Evolutionary conservation across 2,329 filamentous ascomycete genomes (phyloP).

Genomic region (Ascochyta fabae): DNA sequence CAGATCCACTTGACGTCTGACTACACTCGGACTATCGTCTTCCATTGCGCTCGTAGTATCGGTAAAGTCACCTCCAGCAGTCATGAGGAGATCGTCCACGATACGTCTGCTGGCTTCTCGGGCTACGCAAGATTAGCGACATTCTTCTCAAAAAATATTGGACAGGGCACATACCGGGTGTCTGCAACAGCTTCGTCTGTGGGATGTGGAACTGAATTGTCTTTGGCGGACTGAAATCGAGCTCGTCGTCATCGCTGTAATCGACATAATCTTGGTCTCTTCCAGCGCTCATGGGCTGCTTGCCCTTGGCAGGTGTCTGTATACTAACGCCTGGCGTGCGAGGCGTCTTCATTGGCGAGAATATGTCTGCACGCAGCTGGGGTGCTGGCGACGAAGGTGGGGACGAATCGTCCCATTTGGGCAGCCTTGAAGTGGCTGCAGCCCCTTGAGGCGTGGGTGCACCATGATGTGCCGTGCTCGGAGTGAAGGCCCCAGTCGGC

Average conservation of each 20-base stretch:
- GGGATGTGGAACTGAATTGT: constrained; percentile 86
- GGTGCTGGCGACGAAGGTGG: constrained; percentile 69
- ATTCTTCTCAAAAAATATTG: not conserved
- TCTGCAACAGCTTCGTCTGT: constrained; percentile 78
- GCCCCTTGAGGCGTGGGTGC: constrained; percentile 34
- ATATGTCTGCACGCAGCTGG: constrained; percentile 82
- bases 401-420: constrained; percentile 53
- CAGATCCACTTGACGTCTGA: constrained; percentile 53
- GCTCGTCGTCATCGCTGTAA: constrained; percentile 69
- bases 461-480: constrained; percentile 43
- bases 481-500: constrained; percentile 46
- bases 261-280: constrained; percentile 64
- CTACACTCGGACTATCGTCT: constrained; percentile 57
- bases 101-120: constrained; percentile 82
- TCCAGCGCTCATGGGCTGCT: constrained; percentile 58
- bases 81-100: constrained; percentile 78
- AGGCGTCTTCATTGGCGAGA: constrained; percentile 72
- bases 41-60: constrained; percentile 53
- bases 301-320: constrained; percentile 67
- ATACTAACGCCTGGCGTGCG: constrained; percentile 85
- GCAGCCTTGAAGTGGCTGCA: constrained; percentile 25
- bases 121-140: constrained; percentile 55
- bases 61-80: constrained; percentile 69
- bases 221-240: constrained; percentile 85
- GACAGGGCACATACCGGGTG: constrained; percentile 65